These are phyloP conservation scores for Macrolepiota dolichaula DNA, from an alignment of 768 basidiomycete genomes.

Conservation along the genomic window DNA sequence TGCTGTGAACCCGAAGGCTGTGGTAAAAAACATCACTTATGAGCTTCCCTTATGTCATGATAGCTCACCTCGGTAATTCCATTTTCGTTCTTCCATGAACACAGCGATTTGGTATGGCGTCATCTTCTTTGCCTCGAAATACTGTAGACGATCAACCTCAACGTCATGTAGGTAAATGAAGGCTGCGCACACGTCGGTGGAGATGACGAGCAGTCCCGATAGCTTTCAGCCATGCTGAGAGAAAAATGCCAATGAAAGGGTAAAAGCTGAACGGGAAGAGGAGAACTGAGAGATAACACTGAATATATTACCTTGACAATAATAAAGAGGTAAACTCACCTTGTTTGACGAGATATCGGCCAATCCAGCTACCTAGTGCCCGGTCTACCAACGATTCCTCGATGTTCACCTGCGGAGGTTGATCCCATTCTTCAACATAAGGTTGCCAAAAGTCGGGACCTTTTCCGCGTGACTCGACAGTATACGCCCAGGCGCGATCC, in stretches of 20 bases:
- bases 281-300: neutral
- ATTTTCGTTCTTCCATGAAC: conserved; percentile 87
- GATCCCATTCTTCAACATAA: conserved; percentile 80
- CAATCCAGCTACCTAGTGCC: conserved; percentile 34
- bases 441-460: conserved; percentile 80
- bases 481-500: conserved; percentile 76
- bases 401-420: conserved; percentile 42
- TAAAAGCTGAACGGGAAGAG: conserved; percentile 64
- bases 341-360: conserved; percentile 41
- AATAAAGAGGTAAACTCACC: conserved; percentile 28
- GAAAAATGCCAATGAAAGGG: conserved; percentile 62
- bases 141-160: conserved; percentile 39
- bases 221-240: conserved; percentile 64
- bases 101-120: conserved; percentile 58
- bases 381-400: conserved; percentile 26
- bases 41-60: neutral
- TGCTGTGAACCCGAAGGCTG: conserved; percentile 85
- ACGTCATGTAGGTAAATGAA: neutral
- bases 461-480: conserved; percentile 80
- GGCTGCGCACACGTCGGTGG: conserved; percentile 48
- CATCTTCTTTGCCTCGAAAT: conserved; percentile 87
- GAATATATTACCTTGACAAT: too few relatives aligned
- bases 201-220: conserved; percentile 64
- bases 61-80: conserved; percentile 74
- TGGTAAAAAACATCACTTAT: neutral